phyloP scores from a whole-genome alignment of 1,284 basidiomycete genomes.

The Neonothopanus nambi region DNA sequence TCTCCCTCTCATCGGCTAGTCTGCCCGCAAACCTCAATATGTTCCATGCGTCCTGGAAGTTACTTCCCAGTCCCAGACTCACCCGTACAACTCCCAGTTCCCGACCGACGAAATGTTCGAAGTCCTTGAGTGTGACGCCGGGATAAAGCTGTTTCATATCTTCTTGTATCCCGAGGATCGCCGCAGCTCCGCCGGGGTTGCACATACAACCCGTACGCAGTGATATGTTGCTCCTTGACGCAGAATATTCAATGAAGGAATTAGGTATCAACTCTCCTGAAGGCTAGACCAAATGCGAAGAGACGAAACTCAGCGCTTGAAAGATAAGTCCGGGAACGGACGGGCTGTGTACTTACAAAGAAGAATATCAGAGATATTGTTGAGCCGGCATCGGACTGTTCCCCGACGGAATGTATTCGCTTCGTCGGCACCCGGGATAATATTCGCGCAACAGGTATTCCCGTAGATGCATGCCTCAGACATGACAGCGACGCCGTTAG shows the following conservation, averaged over 20 bases:
- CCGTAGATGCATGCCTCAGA: constrained; percentile 59
- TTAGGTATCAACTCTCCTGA: constrained; percentile 66
- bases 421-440: constrained; percentile 59
- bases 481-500: constrained; percentile 54
- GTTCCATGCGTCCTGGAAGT: constrained; percentile 72
- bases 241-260: constrained; percentile 68
- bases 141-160: constrained; percentile 64
- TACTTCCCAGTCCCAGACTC: constrained; percentile 73
- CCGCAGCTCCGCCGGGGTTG: constrained; percentile 77
- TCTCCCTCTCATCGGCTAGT: constrained; percentile 43
- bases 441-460: constrained; percentile 60
- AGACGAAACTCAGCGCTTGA: background rate
- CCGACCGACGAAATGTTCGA: constrained; percentile 60
- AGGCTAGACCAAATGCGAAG: constrained; percentile 40
- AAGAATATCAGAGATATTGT: constrained; percentile 65
- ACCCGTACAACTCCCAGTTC: constrained; percentile 76
- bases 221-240: constrained; percentile 64
- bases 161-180: constrained; percentile 64
- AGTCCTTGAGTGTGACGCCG: constrained; percentile 56
- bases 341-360: constrained; percentile 45
- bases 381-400: constrained; percentile 67
- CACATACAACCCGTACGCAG: constrained; percentile 84
- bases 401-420: constrained; percentile 57
- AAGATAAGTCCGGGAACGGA: constrained; percentile 4
- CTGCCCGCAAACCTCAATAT: constrained; percentile 59